Evolutionary conservation across 176 grass and related monocot species (phyloP).

Genomic region (Rhynchospora breviuscula): DNA sequence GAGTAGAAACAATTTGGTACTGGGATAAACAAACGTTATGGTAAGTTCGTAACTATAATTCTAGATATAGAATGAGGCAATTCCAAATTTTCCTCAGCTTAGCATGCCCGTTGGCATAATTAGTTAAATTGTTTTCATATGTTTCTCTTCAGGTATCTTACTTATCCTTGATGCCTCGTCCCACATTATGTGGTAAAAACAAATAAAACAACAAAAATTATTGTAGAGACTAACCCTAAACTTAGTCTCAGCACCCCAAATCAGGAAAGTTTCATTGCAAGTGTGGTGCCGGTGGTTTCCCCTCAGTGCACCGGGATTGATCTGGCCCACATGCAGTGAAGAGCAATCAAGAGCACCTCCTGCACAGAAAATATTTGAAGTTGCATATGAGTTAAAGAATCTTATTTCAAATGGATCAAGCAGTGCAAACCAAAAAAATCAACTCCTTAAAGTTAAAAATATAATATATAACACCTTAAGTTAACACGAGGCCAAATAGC

Average conservation of each 20-base stretch:
- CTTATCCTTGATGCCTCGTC: not conserved
- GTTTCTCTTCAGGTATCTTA: not conserved
- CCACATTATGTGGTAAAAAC: not conserved
- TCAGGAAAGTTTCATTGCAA: slow-evolving; percentile 88
- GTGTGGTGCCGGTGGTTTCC: slow-evolving; percentile 89
- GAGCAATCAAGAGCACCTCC: slow-evolving; percentile 69
- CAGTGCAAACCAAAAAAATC: not conserved
- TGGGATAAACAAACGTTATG: not conserved
- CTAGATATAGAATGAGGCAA: not conserved
- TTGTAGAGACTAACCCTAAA: slow-evolving; percentile 54
- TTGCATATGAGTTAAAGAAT: not conserved
- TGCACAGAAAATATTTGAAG: not conserved
- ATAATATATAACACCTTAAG: not conserved
- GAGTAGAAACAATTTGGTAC: not conserved
- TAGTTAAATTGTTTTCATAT: not conserved
- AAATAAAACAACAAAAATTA: slow-evolving; percentile 2
- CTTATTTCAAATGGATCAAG: not conserved
- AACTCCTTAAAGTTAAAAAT: not conserved
- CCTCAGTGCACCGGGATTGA: slow-evolving; percentile 75
- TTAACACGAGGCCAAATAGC: not conserved
- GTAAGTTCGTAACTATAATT: not conserved
- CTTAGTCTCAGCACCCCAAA: slow-evolving; percentile 92
- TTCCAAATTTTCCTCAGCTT: not conserved
- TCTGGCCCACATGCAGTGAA: slow-evolving; percentile 65
- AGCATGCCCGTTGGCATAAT: not conserved